These are phyloP conservation scores for Flaveria bidentis DNA, from an alignment of 129 eudicot genomes.

Conservation along the genomic window DNA sequence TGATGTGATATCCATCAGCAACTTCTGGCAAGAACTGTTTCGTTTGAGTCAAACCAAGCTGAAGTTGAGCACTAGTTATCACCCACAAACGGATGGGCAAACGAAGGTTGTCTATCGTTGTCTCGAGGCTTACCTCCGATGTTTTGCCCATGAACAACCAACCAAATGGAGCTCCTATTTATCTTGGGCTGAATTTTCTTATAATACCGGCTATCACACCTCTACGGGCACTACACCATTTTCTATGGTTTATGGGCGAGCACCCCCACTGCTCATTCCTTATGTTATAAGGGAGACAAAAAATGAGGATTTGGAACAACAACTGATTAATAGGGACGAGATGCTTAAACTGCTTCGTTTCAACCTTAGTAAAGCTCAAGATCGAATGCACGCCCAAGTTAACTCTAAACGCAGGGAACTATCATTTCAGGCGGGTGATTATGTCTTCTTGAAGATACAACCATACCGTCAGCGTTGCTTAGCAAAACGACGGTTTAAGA, in stretches of 20 bases:
- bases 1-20: no score
- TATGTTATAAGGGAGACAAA: not conserved
- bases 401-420: no score
- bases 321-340: no score
- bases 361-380: no score
- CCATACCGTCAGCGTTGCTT: constrained; percentile 8
- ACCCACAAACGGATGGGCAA: not conserved
- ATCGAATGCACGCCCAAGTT: no score
- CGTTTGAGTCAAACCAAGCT: not conserved
- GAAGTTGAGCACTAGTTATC: not conserved
- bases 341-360: no score
- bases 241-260: not conserved
- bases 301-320: no score
- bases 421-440: not conserved
- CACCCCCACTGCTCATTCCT: not conserved
- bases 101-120: not conserved
- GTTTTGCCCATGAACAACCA: not conserved
- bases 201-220: no score
- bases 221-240: not conserved
- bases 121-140: not conserved
- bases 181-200: no score
- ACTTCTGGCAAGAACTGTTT: no score
- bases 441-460: not conserved
- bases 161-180: not conserved
- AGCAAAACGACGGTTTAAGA: not conserved